Evolutionary conservation across 192 early-diverging fungal species (phyloP).

Genomic region (Gaertneriomyces sp.): DNA sequence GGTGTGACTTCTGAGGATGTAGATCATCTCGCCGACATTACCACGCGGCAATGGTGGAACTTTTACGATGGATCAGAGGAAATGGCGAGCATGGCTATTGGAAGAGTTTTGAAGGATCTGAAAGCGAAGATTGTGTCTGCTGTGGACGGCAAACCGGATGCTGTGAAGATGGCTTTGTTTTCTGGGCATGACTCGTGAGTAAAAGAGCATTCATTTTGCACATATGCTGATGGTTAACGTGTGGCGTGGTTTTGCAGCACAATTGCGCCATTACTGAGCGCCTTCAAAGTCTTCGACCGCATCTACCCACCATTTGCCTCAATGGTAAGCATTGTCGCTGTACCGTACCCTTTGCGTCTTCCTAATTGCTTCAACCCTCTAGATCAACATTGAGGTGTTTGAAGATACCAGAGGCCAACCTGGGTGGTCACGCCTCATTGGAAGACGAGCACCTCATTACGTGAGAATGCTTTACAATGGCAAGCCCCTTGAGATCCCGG

Average conservation of each 20-base stretch:
- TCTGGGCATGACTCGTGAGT: constrained; percentile 40
- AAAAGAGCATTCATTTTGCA: neutral
- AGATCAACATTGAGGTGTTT: constrained; percentile 31
- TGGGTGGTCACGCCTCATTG: constrained; percentile 5
- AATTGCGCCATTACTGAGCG: constrained; percentile 24
- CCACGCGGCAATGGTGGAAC: constrained; percentile 11
- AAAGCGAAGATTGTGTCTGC: constrained; percentile 8
- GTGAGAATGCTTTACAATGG: constrained; percentile 36
- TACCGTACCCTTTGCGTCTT: neutral
- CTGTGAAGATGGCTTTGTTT: constrained; percentile 34
- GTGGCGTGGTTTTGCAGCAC: constrained; percentile 17
- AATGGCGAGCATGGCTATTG: constrained; percentile 24
- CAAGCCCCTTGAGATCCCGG: constrained; percentile 21
- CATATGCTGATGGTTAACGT: neutral
- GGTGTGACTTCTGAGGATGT: constrained; percentile 36
- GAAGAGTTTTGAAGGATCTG: constrained; percentile 25
- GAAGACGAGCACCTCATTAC: constrained; percentile 18
- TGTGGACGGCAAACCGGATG: neutral
- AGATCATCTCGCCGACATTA: constrained; percentile 20
- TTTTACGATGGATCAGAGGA: constrained; percentile 23
- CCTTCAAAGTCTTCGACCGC: constrained; percentile 18
- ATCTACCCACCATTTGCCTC: constrained; percentile 28
- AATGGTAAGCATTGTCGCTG: constrained; percentile 2
- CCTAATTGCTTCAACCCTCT: neutral
- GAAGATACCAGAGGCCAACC: constrained; percentile 5